Conservation (phyloP, 2,329 filamentous ascomycete genomes). For the Chaetothyriales sp. region DNA sequence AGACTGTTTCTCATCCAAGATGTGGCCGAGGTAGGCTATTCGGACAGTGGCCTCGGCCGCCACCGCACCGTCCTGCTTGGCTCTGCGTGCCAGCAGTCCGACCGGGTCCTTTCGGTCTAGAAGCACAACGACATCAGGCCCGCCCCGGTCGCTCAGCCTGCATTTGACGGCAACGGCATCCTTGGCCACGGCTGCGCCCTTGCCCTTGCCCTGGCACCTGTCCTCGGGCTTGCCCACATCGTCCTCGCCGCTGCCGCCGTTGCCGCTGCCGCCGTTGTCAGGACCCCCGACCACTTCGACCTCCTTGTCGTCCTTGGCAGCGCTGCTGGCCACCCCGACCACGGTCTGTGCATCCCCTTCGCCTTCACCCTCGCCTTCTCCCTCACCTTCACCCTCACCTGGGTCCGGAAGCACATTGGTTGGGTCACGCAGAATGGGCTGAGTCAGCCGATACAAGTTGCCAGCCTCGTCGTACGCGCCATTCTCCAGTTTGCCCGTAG, state of each 20-base stretch:
- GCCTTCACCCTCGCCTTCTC: slow-evolving; percentile 13
- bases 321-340: slow-evolving; percentile 20
- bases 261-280: slow-evolving; percentile 10
- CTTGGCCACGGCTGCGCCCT: slow-evolving; percentile 39
- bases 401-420: slow-evolving; percentile 33
- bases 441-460: slow-evolving; percentile 53
- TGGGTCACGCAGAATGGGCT: slow-evolving; percentile 55
- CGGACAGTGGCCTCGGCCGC: slow-evolving; percentile 44
- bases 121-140: slow-evolving; percentile 45
- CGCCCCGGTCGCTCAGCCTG: slow-evolving; percentile 49
- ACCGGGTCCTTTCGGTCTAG: slow-evolving; percentile 50
- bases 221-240: slow-evolving; percentile 19
- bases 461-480: slow-evolving; percentile 59
- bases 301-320: slow-evolving; percentile 10
- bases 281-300: slow-evolving; percentile 18
- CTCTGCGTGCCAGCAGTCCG: slow-evolving; percentile 43
- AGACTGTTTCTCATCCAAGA: slow-evolving; percentile 53
- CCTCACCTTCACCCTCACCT: slow-evolving; percentile 14
- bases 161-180: slow-evolving; percentile 45
- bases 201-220: slow-evolving; percentile 40
- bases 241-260: slow-evolving; percentile 9
- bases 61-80: slow-evolving; percentile 39
- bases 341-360: slow-evolving; percentile 26
- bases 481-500: slow-evolving; percentile 55
- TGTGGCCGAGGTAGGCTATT: slow-evolving; percentile 66